Base-by-base conservation (phyloP, 495 filamentous ascomycete genomes). In the Saxophila tyrrhenica region DNA sequence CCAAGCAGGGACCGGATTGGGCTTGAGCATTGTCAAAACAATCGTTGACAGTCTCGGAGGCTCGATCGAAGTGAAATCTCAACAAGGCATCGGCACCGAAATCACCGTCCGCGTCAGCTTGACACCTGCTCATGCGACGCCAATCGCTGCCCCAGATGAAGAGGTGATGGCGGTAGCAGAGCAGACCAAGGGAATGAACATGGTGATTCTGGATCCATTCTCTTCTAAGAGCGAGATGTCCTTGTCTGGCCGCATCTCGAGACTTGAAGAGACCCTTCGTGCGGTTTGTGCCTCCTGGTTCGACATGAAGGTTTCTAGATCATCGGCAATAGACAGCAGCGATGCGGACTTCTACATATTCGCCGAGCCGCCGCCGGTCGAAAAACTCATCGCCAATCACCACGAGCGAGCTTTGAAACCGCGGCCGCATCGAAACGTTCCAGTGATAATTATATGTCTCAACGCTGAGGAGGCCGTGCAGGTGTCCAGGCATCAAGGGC, bases 1-100 rank as follows among this genome's bases (percentile, higher is more conserved):
- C 9, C 24, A 54, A 19, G 45, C 58, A 17, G 68, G 66, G 7
- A 69, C 65, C 0, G 68, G 68, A 0, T 58, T 70, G 1, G 68
- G 68, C 5, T 55, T 70, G 13, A 61, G 50, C 32, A 58, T 70
- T n/a, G 62, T 66, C n/a, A 50, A 52, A 15, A 46, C 59, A 25
- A 65, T 70, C 41, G 64, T 69, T 25, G 48, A 59, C 16, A 47
- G 51, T 24, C 7, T 35, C 5, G 29, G 29, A 35, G 29, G 29
- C 5, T 35, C 29, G 29, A 35, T 35, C 29, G 29, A 35, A 5
- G 29, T 35, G 7, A 35, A 35, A 35, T 35, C 29, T 13, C 29
- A 35, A 13, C 29, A 35, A 13, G 29, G 29, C 13, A 35, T 13
- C 13, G 29, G 29, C 13, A 35, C 29, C 5, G 29, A 5, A 13